Evolutionary conservation across 306 rosid genomes (phyloP).

Genomic region (Cucurbita pepo): DNA sequence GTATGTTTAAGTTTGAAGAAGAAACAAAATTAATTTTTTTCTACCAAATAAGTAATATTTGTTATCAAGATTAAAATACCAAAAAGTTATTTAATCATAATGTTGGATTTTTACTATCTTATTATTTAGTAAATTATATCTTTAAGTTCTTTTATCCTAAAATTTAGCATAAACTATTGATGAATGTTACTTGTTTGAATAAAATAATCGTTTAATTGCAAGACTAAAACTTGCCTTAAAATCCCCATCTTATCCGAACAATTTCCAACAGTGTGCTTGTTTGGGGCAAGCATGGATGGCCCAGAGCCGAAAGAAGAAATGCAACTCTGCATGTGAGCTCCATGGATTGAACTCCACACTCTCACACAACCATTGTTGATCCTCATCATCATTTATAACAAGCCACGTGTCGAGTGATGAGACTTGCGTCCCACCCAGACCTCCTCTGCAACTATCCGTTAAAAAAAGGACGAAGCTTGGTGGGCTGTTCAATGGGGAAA

Average conservation of each 20-base stretch:
- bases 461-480: constrained; percentile 1
- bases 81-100: too few species aligned
- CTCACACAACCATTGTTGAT: neutral
- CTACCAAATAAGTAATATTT: too few species aligned
- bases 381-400: neutral
- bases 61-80: too few species aligned
- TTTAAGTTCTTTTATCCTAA: too few species aligned
- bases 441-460: constrained; percentile 3
- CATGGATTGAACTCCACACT: neutral
- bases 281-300: neutral
- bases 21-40: too few species aligned
- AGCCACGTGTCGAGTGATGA: neutral
- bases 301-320: neutral
- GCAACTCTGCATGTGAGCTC: neutral
- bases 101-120: too few species aligned
- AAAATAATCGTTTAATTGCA: neutral
- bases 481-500: neutral
- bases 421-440: neutral
- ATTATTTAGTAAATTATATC: too few species aligned
- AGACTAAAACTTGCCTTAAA: neutral
- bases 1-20: too few species aligned
- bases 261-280: neutral
- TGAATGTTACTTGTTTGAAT: too few species aligned
- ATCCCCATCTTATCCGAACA: neutral
- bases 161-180: too few species aligned